Conservation (phyloP, 2,329 filamentous ascomycete species). For the Davidsoniella neocaledoniae region DNA sequence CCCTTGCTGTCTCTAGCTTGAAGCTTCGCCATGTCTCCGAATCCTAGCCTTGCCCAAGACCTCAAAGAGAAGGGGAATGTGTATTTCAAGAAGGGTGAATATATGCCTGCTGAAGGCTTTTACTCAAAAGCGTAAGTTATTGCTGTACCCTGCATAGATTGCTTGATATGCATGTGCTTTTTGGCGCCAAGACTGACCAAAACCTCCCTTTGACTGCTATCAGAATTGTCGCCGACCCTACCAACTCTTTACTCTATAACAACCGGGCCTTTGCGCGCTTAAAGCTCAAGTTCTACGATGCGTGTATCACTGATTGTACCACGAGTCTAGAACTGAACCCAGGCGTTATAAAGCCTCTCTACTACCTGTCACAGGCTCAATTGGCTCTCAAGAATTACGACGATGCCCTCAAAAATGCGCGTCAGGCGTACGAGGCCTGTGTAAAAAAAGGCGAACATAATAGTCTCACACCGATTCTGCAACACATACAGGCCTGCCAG, state of each 20-base stretch:
- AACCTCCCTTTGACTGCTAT: neutral
- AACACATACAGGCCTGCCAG: constrained; percentile 62
- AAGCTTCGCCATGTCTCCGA: neutral
- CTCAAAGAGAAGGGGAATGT: constrained; percentile 46
- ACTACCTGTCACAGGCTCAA: constrained; percentile 70
- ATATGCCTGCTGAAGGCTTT: constrained; percentile 43
- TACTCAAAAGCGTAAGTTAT: constrained; percentile 53
- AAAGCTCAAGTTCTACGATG: constrained; percentile 56
- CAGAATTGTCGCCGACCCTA: constrained; percentile 62
- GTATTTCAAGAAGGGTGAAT: constrained; percentile 50
- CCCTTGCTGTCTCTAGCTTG: neutral
- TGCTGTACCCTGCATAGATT: neutral
- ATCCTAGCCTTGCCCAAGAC: constrained; percentile 20
- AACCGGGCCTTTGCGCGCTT: constrained; percentile 76
- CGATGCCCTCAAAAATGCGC: constrained; percentile 46
- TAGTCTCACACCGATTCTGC: constrained; percentile 53
- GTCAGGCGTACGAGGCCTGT: constrained; percentile 59
- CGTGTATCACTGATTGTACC: constrained; percentile 61
- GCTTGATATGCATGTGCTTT: neutral
- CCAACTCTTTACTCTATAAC: constrained; percentile 66
- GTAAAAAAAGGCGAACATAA: constrained; percentile 39
- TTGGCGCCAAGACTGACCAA: neutral
- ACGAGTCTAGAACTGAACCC: constrained; percentile 53
- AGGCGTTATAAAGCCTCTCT: constrained; percentile 63
- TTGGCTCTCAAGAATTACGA: constrained; percentile 45